These are phyloP conservation scores for Helicocarpus griseus DNA, from an alignment of 2,329 filamentous ascomycete species.

Conservation along the genomic window DNA sequence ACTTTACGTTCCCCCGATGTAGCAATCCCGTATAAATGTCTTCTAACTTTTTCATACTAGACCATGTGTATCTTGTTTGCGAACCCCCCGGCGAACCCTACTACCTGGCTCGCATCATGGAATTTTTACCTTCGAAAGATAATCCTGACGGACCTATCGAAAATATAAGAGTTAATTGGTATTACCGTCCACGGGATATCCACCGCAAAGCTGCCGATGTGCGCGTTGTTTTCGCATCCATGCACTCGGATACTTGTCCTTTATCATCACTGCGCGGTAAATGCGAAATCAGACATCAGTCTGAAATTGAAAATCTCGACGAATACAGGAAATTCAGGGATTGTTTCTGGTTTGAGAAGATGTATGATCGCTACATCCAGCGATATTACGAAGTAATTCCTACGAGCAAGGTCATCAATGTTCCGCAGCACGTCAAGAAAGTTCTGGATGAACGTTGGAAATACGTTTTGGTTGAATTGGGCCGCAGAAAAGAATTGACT, in stretches of 20 bases:
- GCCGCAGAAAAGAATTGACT: constrained; percentile 87
- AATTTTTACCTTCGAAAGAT: constrained; percentile 79
- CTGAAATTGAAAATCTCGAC: constrained; percentile 73
- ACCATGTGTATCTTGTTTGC: constrained; percentile 91
- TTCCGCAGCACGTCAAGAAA: constrained; percentile 88
- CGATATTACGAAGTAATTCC: constrained; percentile 97
- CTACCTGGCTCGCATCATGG: constrained; percentile 96
- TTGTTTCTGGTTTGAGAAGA: constrained; percentile 92
- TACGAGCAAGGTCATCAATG: constrained; percentile 85
- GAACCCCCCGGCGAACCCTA: constrained; percentile 97
- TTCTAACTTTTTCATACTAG: constrained; percentile 31
- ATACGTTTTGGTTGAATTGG: constrained; percentile 88
- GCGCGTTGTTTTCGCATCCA: constrained; percentile 84
- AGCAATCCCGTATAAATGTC: too few species aligned
- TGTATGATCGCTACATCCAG: constrained; percentile 97
- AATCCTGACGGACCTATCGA: constrained; percentile 66
- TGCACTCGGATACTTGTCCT: constrained; percentile 96
- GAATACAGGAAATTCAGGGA: constrained; percentile 76
- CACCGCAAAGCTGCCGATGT: constrained; percentile 85
- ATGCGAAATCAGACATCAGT: constrained; percentile 80
- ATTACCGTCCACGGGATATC: constrained; percentile 93
- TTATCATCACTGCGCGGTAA: constrained; percentile 87
- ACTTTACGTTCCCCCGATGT: too few species aligned
- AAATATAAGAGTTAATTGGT: constrained; percentile 91
- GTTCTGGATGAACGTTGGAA: constrained; percentile 95